Percentiles rank a stretch among this genome's conserved stretches.
phyloP scores from a whole-genome alignment of 495 filamentous ascomycete genomes.

The Hypoxylon cercidicola region DNA sequence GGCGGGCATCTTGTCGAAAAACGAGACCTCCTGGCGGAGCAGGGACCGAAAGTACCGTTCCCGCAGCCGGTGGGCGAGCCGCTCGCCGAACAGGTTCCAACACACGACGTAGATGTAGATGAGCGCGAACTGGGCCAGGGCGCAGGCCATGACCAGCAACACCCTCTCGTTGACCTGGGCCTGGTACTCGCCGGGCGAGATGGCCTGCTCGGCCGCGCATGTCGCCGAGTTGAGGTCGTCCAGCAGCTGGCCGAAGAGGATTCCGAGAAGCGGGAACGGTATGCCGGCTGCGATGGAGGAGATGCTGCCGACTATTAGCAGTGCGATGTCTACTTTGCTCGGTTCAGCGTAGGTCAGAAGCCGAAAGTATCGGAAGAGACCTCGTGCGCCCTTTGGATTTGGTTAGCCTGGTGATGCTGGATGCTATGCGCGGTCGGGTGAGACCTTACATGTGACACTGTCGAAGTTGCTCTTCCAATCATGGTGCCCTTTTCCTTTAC shows the following conservation, averaged over 20 bases:
- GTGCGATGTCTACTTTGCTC: constrained; percentile 54
- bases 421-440: neutral
- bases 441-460: constrained; percentile 29
- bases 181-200: constrained; percentile 48
- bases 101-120: constrained; percentile 67
- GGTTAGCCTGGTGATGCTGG: constrained; percentile 12
- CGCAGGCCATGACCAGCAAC: constrained; percentile 69
- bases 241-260: constrained; percentile 74
- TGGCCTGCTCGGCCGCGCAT: constrained; percentile 49
- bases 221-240: constrained; percentile 72
- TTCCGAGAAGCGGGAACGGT: constrained; percentile 73
- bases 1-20: constrained; percentile 66
- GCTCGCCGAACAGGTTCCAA: constrained; percentile 70
- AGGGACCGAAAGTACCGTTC: constrained; percentile 66
- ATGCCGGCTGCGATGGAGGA: constrained; percentile 70
- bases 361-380: constrained; percentile 48
- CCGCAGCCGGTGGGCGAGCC: constrained; percentile 70
- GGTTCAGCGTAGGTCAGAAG: constrained; percentile 52
- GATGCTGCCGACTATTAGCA: constrained; percentile 63
- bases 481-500: constrained; percentile 10
- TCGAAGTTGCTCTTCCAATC: constrained; percentile 11
- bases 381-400: constrained; percentile 19
- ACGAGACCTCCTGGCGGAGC: constrained; percentile 69
- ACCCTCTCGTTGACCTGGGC: constrained; percentile 65
- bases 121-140: constrained; percentile 68